phyloP scores from a whole-genome alignment of 2,329 filamentous ascomycete species.

The Cladosporium sphaerospermum region DNA sequence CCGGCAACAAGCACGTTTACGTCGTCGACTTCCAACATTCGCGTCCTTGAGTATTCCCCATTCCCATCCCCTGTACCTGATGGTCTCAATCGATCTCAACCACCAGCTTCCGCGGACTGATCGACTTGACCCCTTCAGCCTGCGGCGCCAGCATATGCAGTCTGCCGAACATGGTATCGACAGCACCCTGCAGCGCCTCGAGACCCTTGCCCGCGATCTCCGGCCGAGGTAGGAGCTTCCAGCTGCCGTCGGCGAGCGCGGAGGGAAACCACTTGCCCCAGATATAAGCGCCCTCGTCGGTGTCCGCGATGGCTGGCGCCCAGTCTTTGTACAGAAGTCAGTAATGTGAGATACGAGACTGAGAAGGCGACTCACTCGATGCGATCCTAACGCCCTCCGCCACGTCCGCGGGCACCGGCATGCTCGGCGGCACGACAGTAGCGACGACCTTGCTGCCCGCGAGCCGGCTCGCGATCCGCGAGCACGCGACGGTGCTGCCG shows the following conservation, averaged over 20 bases:
- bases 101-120: conserved; percentile 18
- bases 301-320: conserved; percentile 17
- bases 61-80: background rate
- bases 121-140: conserved; percentile 10
- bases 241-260: conserved; percentile 24
- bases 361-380: background rate
- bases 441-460: conserved; percentile 13
- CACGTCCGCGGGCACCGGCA: background rate
- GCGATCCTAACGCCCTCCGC: background rate
- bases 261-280: conserved; percentile 27
- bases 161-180: conserved; percentile 36
- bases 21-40: too few species aligned
- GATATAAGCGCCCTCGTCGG: conserved; percentile 25
- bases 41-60: background rate
- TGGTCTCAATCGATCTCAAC: conserved; percentile 30
- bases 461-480: conserved; percentile 10
- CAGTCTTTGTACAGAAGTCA: conserved; percentile 3
- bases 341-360: background rate
- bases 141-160: background rate
- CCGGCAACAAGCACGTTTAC: too few species aligned
- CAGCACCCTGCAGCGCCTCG: conserved; percentile 20
- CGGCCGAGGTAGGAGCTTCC: conserved; percentile 20
- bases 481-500: conserved; percentile 10
- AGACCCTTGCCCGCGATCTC: conserved; percentile 20
- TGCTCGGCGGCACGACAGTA: conserved; percentile 12